Percentiles rank a stretch among this genome's conserved stretches.
Evolutionary conservation across 2,329 filamentous ascomycete species (phyloP).

Genomic region (Coniella vitis): DNA sequence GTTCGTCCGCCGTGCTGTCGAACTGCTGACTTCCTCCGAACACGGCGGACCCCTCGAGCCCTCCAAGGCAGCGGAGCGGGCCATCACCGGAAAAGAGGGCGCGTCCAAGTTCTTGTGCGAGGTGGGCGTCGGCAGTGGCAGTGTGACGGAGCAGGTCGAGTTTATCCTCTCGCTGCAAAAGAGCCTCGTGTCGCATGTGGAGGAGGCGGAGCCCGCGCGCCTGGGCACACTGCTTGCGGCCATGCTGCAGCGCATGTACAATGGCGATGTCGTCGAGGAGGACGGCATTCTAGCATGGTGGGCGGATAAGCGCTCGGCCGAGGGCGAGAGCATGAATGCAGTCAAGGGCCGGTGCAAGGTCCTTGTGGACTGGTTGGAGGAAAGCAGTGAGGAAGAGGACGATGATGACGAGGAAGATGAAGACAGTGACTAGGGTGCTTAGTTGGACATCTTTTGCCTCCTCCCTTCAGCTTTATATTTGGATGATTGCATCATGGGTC

Average conservation of each 20-base stretch:
- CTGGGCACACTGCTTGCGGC: conserved; percentile 64
- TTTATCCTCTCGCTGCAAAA: conserved; percentile 77
- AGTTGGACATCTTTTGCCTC: background rate
- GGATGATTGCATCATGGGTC: background rate
- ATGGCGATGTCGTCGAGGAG: conserved; percentile 78
- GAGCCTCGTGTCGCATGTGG: conserved; percentile 56
- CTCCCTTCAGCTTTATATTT: no score
- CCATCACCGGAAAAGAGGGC: conserved; percentile 49
- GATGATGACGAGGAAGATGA: conserved; percentile 61
- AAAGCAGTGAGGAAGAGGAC: conserved; percentile 64
- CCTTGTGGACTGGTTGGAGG: conserved; percentile 78
- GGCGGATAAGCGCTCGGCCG: conserved; percentile 62
- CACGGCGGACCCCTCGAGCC: conserved; percentile 47
- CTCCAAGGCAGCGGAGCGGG: conserved; percentile 55
- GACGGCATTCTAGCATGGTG: conserved; percentile 88
- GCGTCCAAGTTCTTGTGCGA: conserved; percentile 51
- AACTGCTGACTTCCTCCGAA: conserved; percentile 48
- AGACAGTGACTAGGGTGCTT: conserved; percentile 20
- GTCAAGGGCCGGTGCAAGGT: conserved; percentile 69
- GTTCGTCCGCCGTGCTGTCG: conserved; percentile 73
- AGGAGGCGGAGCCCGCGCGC: conserved; percentile 42
- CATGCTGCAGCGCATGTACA: conserved; percentile 77
- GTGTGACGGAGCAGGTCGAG: conserved; percentile 72
- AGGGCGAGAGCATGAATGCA: conserved; percentile 59
- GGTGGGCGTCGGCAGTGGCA: conserved; percentile 57